phyloP scores from a whole-genome alignment of 441 rosid species.

The Euphorbia corollata region DNA sequence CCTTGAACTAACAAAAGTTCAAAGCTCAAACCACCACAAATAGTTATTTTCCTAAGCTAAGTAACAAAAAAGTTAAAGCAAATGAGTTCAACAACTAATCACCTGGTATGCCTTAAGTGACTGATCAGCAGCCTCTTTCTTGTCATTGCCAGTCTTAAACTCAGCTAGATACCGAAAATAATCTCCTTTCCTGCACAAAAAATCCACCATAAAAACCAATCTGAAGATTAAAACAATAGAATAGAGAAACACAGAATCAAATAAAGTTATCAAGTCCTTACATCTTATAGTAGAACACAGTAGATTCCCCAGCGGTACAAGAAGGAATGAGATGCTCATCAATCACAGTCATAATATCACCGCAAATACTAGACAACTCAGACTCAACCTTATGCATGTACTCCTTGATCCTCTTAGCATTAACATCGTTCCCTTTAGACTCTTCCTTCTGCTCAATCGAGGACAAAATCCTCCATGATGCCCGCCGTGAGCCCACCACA shows the following conservation, averaged over 20 bases:
- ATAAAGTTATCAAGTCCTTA: not conserved
- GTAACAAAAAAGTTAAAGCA: not conserved
- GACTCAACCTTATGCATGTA: constrained; percentile 23
- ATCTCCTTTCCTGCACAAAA: constrained; percentile 46
- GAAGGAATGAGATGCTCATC: constrained; percentile 23
- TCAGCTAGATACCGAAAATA: constrained; percentile 48
- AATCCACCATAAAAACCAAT: not conserved
- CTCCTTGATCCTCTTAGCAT: constrained; percentile 27
- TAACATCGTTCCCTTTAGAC: constrained; percentile 24
- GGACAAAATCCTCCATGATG: constrained; percentile 30
- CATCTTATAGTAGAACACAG: constrained; percentile 27
- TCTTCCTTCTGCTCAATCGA: constrained; percentile 30
- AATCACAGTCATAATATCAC: constrained; percentile 19
- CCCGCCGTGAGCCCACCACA: constrained; percentile 27
- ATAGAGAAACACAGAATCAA: not conserved
- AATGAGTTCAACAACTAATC: not conserved
- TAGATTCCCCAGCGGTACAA: constrained; percentile 21
- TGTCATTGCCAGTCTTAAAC: constrained; percentile 39
- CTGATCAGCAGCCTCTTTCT: constrained; percentile 48
- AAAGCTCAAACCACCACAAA: not conserved
- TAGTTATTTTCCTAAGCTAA: not conserved
- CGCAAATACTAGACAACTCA: constrained; percentile 20
- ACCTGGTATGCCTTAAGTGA: constrained; percentile 50
- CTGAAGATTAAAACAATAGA: not conserved
- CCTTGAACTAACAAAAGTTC: not conserved